Evolutionary conservation across 106 monocot species (phyloP), one percentile per base, ranked within the genome.

Genomic region (Narthecium ossifragum): DNA sequence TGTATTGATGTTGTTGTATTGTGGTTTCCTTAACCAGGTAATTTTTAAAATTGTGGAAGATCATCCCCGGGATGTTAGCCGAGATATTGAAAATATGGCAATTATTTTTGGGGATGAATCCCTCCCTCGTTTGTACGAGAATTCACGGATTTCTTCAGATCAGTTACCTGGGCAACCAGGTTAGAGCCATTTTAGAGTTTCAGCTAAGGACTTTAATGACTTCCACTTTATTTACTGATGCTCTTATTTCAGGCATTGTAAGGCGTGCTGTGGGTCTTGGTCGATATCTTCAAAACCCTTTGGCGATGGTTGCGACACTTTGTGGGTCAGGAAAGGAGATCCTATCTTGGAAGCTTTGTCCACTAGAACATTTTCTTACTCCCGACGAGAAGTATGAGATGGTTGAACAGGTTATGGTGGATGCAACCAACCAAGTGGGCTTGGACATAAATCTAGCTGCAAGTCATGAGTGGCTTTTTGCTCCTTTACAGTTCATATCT

Each of bases 341-440:
- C 52, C 70, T 98, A 18, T 98, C 91, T 45, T 98, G 98, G 98
- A 98, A 98, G 67, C 73, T 98, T 33, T 81, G 81, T 21, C 79
- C 75, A 61, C 61, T 87, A 21, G 81, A 98, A 45, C 64, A 87
- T 50, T 88, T 98, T 46, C 73, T 98, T 37, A 59, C 74, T n/a
- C 71, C 86, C 31, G 90, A 98, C 76, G 98, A 98, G 67, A 91
- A 91, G 67, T 85, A 78, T 77, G 91, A 79, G 28, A 64, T 98
- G 55, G 81, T 98, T 59, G 98, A 98, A 57, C 98, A 98, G 67
- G 62, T 98, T 51, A 98, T 98, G 98, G 77, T 98, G 22, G 98
- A 98, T 65, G 91, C 87, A 1, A 91, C 91, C 11, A 98, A 98
- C 52, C 91, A 98, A 62, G 71, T 88, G 14, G 98, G 98, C 62